Base-by-base conservation (phyloP, 192 early-diverging fungal species). In the Obelidium mucronatum region DNA sequence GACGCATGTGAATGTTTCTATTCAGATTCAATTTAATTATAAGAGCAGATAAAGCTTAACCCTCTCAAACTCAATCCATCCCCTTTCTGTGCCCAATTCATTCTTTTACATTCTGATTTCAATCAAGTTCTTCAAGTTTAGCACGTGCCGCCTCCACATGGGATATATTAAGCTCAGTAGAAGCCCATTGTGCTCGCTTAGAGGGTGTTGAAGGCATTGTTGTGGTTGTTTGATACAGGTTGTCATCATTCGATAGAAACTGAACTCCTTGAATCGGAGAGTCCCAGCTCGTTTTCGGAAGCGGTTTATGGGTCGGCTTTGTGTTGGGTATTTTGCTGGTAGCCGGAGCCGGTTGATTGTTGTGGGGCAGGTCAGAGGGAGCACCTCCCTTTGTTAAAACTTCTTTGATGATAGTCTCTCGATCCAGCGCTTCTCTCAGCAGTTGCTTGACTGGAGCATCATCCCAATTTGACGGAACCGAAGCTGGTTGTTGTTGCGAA, bases 1-100 rank as follows among this genome's bases (percentile, higher is more conserved):
- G 79, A 6, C 54, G 85, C 3, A 84, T 84, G 79, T 84, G 36
- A 76, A 19, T 39, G 17, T 3, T 8, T 31, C n/a, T 13, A 60
- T 13, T 28, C 58, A 28, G 48, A 51, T 51, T 51, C 22, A 51
- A 51, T 51, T 13, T 22, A 22, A 51, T 51, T 51, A n/a, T 22
- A 51, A 22, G 22, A 51, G 48, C 22, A 22, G 22, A 51, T 51
- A 11, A 39, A 52, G 40, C 22, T 22, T 39, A 22, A 54, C 48
- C n/a, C n/a, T n/a, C n/a, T n/a, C n/a, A n/a, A n/a, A n/a, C n/a
- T n/a, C n/a, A n/a, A n/a, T n/a, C n/a, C n/a, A n/a, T n/a, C n/a
- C n/a, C n/a, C n/a, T n/a, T n/a, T n/a, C n/a, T n/a, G n/a, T n/a
- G n/a, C n/a, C n/a, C n/a, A n/a, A n/a, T n/a, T n/a, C n/a, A n/a